Conservation (phyloP, 2,329 filamentous ascomycete genomes). For the Botrytis sinoallii region DNA sequence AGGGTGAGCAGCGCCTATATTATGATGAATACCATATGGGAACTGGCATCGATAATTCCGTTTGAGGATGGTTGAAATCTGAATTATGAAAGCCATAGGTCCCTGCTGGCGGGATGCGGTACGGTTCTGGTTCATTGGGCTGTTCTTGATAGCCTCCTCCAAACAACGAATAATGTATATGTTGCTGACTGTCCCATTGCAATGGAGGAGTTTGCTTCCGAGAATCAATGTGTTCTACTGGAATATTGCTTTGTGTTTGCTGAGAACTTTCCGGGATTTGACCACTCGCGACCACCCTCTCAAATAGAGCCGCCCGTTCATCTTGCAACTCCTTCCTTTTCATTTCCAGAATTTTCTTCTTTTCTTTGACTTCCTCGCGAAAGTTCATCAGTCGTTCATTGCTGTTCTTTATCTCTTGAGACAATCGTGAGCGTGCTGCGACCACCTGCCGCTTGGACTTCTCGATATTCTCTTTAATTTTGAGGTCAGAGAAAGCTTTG, state of each 20-base stretch:
- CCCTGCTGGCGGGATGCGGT: neutral
- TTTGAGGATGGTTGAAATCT: neutral
- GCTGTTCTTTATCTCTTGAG: neutral
- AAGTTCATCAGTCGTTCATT: neutral
- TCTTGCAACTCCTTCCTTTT: conserved; percentile 11
- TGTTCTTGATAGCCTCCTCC: neutral
- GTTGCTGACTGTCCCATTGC: conserved; percentile 2
- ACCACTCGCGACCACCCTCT: neutral
- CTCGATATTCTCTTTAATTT: conserved; percentile 52
- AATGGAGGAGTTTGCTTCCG: neutral
- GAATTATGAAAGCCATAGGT: neutral
- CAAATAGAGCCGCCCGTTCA: conserved; percentile 6
- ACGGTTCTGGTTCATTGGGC: neutral
- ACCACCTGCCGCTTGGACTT: conserved; percentile 31
- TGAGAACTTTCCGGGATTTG: neutral
- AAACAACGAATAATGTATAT: conserved; percentile 14
- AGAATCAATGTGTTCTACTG: neutral
- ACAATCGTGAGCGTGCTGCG: conserved; percentile 2
- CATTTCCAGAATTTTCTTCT: neutral
- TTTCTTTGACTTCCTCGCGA: neutral
- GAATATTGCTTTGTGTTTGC: neutral
- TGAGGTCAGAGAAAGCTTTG: conserved; percentile 51
- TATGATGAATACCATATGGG: neutral
- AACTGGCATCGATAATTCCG: neutral
- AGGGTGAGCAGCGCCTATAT: neutral